phyloP scores from a whole-genome alignment of 768 basidiomycete genomes.

The Leucocoprinus leucothites region DNA sequence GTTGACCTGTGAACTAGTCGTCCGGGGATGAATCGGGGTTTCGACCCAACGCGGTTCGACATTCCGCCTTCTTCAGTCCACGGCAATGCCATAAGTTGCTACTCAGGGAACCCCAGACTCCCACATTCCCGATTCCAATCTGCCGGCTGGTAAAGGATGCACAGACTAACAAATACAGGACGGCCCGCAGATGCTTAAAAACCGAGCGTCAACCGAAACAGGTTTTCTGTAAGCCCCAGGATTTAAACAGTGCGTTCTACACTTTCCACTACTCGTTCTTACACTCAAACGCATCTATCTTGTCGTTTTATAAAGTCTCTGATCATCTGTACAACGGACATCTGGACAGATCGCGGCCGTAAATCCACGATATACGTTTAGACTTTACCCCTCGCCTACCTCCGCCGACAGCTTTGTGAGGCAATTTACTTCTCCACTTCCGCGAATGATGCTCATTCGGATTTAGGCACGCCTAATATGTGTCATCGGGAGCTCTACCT shows the following conservation, averaged over 20 bases:
- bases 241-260: not conserved
- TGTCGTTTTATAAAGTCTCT: not conserved
- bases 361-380: conserved; percentile 13
- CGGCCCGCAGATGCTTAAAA: conserved; percentile 11
- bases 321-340: conserved; percentile 7
- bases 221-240: conserved; percentile 11
- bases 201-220: conserved; percentile 7
- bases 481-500: conserved; percentile 63
- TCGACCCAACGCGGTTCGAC: conserved; percentile 11
- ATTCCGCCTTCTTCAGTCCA: conserved; percentile 1
- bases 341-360: conserved; percentile 9
- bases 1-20: not conserved
- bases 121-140: conserved; percentile 11
- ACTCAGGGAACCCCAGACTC: conserved; percentile 4
- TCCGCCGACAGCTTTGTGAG: conserved; percentile 49
- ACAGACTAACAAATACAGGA: conserved; percentile 10
- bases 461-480: conserved; percentile 39
- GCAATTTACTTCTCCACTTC: conserved; percentile 16
- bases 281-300: not conserved
- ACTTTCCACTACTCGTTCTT: not conserved
- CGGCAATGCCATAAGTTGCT: conserved; percentile 11
- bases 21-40: conserved; percentile 4
- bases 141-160: not conserved
- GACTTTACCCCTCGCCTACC: conserved; percentile 37
- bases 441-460: conserved; percentile 18